These are phyloP conservation scores for Meyerozyma guilliermondii DNA, from an alignment of 1,139 yeast species.

Conservation along the genomic window DNA sequence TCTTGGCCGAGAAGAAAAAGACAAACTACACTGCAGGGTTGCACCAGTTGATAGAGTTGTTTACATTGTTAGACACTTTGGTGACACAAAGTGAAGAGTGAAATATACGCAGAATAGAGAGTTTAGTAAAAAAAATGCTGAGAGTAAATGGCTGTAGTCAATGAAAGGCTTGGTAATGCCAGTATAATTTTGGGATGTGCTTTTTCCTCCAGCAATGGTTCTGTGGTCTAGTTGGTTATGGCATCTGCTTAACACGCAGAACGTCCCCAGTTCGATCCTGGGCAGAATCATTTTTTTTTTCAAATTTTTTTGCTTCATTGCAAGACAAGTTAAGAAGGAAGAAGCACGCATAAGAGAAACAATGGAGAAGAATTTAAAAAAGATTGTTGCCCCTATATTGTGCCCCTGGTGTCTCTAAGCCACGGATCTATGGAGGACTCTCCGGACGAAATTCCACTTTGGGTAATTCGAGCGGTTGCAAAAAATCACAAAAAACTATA, in stretches of 20 bases:
- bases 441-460: no score
- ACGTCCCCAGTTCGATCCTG: conserved; percentile 99
- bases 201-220: conserved; percentile 20
- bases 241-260: conserved; percentile 99
- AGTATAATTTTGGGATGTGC: background rate
- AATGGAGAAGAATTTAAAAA: no score
- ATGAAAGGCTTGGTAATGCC: background rate
- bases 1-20: conserved; percentile 25
- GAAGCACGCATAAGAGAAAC: no score
- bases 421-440: no score
- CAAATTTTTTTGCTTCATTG: background rate
- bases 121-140: background rate
- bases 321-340: no score
- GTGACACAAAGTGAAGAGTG: conserved; percentile 17
- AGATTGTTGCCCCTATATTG: no score
- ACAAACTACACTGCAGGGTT: conserved; percentile 26
- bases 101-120: background rate
- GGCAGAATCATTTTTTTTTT: conserved; percentile 72
- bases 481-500: no score
- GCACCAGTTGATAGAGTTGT: conserved; percentile 48
- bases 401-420: no score
- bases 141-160: background rate
- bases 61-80: conserved; percentile 54
- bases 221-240: conserved; percentile 98
- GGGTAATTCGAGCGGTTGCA: no score